phyloP scores from a whole-genome alignment of 2,329 filamentous ascomycete species.

The Chaetomiaceae sp. region DNA sequence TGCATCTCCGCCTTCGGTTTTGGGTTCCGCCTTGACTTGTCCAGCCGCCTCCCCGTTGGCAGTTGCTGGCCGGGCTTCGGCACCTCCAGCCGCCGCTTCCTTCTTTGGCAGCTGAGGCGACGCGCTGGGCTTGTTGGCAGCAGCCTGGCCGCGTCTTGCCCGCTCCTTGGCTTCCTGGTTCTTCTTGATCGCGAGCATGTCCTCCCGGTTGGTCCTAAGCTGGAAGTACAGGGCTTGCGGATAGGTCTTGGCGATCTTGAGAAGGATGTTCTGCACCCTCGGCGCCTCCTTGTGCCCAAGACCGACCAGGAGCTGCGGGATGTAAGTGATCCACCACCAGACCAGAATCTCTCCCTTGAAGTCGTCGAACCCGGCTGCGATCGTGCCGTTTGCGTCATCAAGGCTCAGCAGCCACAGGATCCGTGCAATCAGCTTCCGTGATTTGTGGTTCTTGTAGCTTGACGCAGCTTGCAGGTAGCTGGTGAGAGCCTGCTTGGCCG shows the following conservation, averaged over 20 bases:
- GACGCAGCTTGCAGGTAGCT: slow-evolving; percentile 95
- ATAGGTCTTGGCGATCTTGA: slow-evolving; percentile 92
- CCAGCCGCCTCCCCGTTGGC: slow-evolving; percentile 42
- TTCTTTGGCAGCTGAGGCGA: slow-evolving; percentile 50
- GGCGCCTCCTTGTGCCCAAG: slow-evolving; percentile 87
- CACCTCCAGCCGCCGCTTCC: slow-evolving; percentile 38
- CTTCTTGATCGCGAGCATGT: slow-evolving; percentile 90
- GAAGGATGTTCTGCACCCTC: slow-evolving; percentile 77
- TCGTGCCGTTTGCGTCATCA: slow-evolving; percentile 78
- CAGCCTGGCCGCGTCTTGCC: slow-evolving; percentile 40
- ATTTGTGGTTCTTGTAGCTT: slow-evolving; percentile 96
- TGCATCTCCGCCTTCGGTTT: slow-evolving; percentile 17
- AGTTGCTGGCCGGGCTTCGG: slow-evolving; percentile 47
- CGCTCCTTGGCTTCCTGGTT: slow-evolving; percentile 71
- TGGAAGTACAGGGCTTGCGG: slow-evolving; percentile 96
- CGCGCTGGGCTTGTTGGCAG: slow-evolving; percentile 41
- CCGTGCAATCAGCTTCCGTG: slow-evolving; percentile 84
- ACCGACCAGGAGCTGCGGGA: slow-evolving; percentile 89
- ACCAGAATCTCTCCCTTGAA: slow-evolving; percentile 97
- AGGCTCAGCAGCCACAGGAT: slow-evolving; percentile 94
- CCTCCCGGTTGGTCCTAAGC: slow-evolving; percentile 85
- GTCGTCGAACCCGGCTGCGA: slow-evolving; percentile 84
- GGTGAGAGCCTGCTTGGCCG: slow-evolving; percentile 86
- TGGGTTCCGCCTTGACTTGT: slow-evolving; percentile 42
- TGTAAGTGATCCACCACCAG: slow-evolving; percentile 99